Conservation (phyloP, 441 rosid genomes). For the Populus hybrid region DNA sequence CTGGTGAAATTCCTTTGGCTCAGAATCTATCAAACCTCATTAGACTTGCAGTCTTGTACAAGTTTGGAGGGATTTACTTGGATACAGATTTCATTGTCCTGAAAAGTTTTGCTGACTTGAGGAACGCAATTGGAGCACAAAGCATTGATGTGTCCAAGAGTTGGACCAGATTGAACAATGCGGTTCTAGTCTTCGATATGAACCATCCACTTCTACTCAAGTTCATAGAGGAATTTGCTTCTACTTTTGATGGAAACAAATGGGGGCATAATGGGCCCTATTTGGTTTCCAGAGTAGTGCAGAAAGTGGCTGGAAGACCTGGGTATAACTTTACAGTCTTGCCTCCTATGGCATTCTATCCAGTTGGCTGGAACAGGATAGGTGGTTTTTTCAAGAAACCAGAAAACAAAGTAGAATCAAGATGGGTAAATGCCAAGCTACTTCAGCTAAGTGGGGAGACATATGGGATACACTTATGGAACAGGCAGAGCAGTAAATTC, state of each 20-base stretch:
- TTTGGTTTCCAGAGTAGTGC: slow-evolving; percentile 63
- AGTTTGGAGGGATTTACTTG: no score
- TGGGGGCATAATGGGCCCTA: slow-evolving; percentile 95
- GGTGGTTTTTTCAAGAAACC: slow-evolving; percentile 48
- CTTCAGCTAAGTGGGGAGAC: slow-evolving; percentile 41
- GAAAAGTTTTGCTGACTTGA: no score
- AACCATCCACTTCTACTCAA: no score
- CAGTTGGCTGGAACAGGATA: slow-evolving; percentile 65
- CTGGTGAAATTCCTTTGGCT: no score
- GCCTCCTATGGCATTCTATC: slow-evolving; percentile 74
- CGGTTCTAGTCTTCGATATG: no score
- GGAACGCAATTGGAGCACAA: no score
- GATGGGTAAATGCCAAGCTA: slow-evolving; percentile 42
- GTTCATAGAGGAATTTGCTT: slow-evolving; percentile 68
- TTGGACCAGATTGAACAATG: no score
- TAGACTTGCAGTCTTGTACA: no score
- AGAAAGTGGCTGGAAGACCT: slow-evolving; percentile 39
- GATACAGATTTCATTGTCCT: no score
- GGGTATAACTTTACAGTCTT: slow-evolving; percentile 48
- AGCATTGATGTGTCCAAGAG: no score
- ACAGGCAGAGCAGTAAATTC: slow-evolving; percentile 57
- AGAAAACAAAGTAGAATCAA: slow-evolving; percentile 26
- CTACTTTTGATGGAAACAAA: slow-evolving; percentile 73
- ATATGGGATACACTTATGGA: slow-evolving; percentile 75
- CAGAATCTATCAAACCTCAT: no score